phyloP scores from a whole-genome alignment of 441 rosid genomes.

The Croton laevigatus region DNA sequence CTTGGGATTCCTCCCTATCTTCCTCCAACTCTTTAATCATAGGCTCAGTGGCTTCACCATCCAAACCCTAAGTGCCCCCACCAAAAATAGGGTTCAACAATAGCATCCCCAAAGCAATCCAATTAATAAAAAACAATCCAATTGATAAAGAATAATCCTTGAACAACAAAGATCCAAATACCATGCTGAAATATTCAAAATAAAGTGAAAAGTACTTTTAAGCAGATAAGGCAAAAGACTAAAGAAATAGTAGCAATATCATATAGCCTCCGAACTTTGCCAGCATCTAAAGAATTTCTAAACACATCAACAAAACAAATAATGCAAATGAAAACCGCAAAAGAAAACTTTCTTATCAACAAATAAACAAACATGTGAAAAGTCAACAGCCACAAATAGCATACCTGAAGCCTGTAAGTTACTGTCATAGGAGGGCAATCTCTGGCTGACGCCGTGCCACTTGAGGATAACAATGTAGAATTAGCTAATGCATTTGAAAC shows the following conservation, averaged over 20 bases:
- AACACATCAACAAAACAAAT: neutral
- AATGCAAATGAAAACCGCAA: neutral
- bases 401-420: conserved; percentile 99
- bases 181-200: conserved; percentile 4
- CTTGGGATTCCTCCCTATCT: conserved; percentile 99
- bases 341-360: neutral
- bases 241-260: neutral
- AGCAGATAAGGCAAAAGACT: neutral
- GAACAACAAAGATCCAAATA: too few species aligned
- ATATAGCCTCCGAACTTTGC: neutral
- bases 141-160: neutral
- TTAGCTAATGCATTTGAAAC: conserved; percentile 63
- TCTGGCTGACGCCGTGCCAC: conserved; percentile 59
- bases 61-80: conserved; percentile 61
- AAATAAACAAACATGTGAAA: neutral
- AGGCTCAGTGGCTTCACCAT: conserved; percentile 99
- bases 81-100: neutral
- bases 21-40: conserved; percentile 99
- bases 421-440: conserved; percentile 98
- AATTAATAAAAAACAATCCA: neutral
- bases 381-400: conserved; percentile 9
- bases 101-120: neutral
- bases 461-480: conserved; percentile 66
- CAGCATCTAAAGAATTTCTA: neutral
- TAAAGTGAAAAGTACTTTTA: neutral